phyloP scores from a whole-genome alignment of 441 rosid species.

The Eugenia klotzschiana region DNA sequence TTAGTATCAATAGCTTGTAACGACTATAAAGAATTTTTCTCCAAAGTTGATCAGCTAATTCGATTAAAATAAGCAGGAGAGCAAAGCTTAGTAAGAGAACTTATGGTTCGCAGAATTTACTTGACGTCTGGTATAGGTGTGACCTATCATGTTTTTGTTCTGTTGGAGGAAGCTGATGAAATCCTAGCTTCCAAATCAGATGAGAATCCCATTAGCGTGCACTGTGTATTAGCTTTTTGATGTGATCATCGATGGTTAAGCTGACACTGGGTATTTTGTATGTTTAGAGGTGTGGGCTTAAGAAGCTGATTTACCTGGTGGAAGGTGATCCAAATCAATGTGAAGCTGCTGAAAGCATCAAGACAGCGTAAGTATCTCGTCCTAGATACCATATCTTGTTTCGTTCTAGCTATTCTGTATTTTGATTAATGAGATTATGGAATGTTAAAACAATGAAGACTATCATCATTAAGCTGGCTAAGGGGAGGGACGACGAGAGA shows the following conservation, averaged over 20 bases:
- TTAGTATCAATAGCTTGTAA: not conserved
- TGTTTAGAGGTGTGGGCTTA: conserved; percentile 69
- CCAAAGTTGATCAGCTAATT: not conserved
- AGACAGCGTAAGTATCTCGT: conserved; percentile 58
- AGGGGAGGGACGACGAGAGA: not conserved
- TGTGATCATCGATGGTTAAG: not conserved
- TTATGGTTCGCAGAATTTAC: not conserved
- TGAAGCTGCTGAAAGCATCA: conserved; percentile 84
- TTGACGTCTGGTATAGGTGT: not conserved
- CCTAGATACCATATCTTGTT: not conserved
- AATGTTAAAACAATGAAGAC: not conserved
- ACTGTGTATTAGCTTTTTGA: not conserved
- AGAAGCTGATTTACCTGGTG: conserved; percentile 74
- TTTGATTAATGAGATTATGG: not conserved
- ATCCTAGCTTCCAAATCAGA: not conserved
- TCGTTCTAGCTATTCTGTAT: not conserved
- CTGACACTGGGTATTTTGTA: not conserved
- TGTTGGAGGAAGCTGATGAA: not conserved
- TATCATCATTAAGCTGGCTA: not conserved
- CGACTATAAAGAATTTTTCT: not conserved
- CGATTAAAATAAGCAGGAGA: not conserved
- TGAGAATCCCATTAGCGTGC: not conserved
- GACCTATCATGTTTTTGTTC: not conserved
- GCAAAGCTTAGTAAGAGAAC: not conserved
- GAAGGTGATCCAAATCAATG: conserved; percentile 84